These are phyloP conservation scores for Asterochloris erici DNA, from an alignment of 139 green algal genomes.

Conservation along the genomic window DNA sequence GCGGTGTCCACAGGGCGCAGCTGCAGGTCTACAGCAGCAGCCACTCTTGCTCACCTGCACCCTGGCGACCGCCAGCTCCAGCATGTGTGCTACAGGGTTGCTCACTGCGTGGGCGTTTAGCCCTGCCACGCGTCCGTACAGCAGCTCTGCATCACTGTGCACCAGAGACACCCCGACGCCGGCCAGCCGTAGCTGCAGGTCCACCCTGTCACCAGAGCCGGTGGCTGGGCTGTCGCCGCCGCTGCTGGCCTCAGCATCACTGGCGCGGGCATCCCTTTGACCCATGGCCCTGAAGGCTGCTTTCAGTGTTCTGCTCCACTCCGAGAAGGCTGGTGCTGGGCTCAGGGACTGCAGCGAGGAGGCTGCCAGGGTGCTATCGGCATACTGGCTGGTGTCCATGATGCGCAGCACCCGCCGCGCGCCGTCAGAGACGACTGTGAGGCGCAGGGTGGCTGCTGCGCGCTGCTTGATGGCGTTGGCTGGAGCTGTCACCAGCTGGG, in stretches of 20 bases:
- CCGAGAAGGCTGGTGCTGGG: slow-evolving; percentile 2
- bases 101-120: slow-evolving; percentile 17
- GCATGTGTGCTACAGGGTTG: slow-evolving; percentile 29
- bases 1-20: neutral
- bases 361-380: neutral
- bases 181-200: slow-evolving; percentile 19
- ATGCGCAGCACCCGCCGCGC: too few species aligned
- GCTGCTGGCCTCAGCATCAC: neutral
- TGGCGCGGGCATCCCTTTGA: neutral
- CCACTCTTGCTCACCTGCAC: slow-evolving; percentile 25
- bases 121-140: slow-evolving; percentile 43
- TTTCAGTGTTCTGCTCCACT: slow-evolving; percentile 15
- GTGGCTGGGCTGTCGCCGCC: neutral
- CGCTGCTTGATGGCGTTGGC: neutral
- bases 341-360: neutral
- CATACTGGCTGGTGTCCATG: too few species aligned
- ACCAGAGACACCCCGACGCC: slow-evolving; percentile 60
- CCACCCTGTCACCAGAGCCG: slow-evolving; percentile 8
- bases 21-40: neutral
- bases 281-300: neutral
- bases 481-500: slow-evolving; percentile 15
- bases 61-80: slow-evolving; percentile 33
- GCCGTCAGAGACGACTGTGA: too few species aligned
- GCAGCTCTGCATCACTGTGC: slow-evolving; percentile 47
- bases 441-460: too few species aligned